Percentiles rank a stretch among this genome's conserved stretches.
Evolutionary conservation across 345 rosid species (phyloP).

Genomic region (Syzygium aromaticum): DNA sequence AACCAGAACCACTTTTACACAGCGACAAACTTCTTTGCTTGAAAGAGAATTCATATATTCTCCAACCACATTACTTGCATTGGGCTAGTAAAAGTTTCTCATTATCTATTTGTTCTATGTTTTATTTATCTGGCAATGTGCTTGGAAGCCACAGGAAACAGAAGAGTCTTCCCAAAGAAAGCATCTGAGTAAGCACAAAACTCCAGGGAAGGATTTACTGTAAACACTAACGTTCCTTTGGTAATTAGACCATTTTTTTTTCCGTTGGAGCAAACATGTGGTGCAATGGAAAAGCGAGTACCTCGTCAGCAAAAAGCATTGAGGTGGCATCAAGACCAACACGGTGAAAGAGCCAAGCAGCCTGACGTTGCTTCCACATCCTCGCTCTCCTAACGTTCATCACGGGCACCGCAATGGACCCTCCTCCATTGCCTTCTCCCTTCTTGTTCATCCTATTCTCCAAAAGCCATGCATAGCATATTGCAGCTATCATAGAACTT

Average conservation of each 20-base stretch:
- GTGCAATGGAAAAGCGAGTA: conserved; percentile 3
- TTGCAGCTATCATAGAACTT: conserved; percentile 54
- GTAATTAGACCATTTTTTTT: neutral
- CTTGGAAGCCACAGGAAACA: neutral
- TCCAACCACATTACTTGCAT: neutral
- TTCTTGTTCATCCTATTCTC: conserved; percentile 31
- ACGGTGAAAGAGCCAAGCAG: conserved; percentile 60
- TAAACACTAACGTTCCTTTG: neutral
- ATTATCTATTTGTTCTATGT: neutral
- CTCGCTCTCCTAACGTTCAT: conserved; percentile 42
- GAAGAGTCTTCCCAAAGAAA: neutral
- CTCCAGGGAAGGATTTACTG: neutral
- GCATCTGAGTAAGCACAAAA: neutral
- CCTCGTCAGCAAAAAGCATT: conserved; percentile 63
- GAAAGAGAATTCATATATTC: neutral
- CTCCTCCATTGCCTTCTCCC: conserved; percentile 12
- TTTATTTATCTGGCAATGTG: neutral
- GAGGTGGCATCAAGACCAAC: conserved; percentile 46
- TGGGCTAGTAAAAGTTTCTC: neutral
- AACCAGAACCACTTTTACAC: neutral
- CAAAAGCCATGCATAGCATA: conserved; percentile 54
- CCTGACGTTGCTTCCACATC: conserved; percentile 55
- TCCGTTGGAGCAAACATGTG: neutral
- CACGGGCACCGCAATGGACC: conserved; percentile 30
- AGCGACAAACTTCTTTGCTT: neutral